Evolutionary conservation across 306 rosid species (phyloP).

Genomic region (Abrus precatorius): DNA sequence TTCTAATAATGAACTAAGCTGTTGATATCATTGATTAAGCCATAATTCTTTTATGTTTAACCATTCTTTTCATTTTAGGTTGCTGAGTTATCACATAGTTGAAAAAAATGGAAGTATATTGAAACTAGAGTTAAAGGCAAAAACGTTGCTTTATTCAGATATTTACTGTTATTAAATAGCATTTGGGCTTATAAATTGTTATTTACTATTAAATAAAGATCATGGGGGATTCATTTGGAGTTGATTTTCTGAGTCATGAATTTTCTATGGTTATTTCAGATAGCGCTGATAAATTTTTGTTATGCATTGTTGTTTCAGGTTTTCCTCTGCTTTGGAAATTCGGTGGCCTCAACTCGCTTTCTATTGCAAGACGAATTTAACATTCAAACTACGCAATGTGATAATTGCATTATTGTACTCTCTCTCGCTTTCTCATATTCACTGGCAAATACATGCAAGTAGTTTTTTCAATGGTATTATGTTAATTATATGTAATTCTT

Average conservation of each 20-base stretch:
- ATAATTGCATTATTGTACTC: constrained; percentile 92
- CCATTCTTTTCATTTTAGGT: constrained; percentile 24
- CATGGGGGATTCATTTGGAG: constrained; percentile 11
- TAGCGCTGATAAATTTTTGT: constrained; percentile 24
- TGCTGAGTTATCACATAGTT: constrained; percentile 21
- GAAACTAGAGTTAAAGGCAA: constrained; percentile 23
- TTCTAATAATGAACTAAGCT: not conserved
- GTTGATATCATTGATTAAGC: constrained; percentile 21
- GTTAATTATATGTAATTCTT: constrained; percentile 22
- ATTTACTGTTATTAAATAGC: not conserved
- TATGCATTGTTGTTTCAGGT: constrained; percentile 66
- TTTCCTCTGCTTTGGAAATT: constrained; percentile 81
- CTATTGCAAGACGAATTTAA: constrained; percentile 93
- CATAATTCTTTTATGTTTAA: not conserved
- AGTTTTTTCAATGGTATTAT: not conserved
- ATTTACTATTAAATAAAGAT: constrained; percentile 16
- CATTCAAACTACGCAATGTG: constrained; percentile 87
- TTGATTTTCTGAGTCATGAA: not conserved
- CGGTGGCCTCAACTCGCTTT: constrained; percentile 95
- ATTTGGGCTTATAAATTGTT: not conserved
- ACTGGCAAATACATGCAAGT: not conserved
- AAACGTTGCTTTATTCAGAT: constrained; percentile 25
- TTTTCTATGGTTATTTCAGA: constrained; percentile 17
- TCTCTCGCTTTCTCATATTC: not conserved
- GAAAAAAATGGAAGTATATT: constrained; percentile 16